These are phyloP conservation scores for Oryza coarctata DNA, from an alignment of 176 grass and related monocot species.

Conservation along the genomic window DNA sequence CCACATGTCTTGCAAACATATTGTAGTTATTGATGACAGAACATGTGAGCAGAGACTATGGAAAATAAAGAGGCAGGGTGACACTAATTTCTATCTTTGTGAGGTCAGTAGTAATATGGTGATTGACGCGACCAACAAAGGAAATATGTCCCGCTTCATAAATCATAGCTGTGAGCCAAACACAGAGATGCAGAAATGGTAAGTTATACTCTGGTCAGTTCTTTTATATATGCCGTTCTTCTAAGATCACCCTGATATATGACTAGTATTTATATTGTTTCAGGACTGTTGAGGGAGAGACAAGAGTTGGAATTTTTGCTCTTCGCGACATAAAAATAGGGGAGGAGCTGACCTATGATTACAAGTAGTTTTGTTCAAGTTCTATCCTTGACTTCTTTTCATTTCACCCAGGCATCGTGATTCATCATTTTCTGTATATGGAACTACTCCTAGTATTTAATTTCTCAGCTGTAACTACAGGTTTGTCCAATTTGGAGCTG, in stretches of 20 bases:
- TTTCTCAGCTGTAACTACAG: slow-evolving; percentile 45
- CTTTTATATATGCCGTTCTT: slow-evolving; percentile 34
- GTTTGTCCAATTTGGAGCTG: slow-evolving; percentile 94
- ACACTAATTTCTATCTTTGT: slow-evolving; percentile 92
- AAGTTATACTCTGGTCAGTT: slow-evolving; percentile 33
- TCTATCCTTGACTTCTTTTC: not conserved
- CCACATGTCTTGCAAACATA: slow-evolving; percentile 26
- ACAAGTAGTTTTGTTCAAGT: slow-evolving; percentile 66
- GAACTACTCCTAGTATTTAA: slow-evolving; percentile 28
- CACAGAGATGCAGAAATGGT: slow-evolving; percentile 99
- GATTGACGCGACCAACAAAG: slow-evolving; percentile 94
- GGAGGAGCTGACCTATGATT: slow-evolving; percentile 93
- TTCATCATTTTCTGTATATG: slow-evolving; percentile 25
- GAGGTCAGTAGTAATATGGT: slow-evolving; percentile 95
- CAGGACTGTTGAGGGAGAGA: slow-evolving; percentile 91
- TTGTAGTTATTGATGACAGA: slow-evolving; percentile 90
- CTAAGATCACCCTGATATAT: slow-evolving; percentile 16
- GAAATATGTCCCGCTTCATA: slow-evolving; percentile 95
- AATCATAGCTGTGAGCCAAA: slow-evolving; percentile 99
- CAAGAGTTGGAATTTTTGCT: slow-evolving; percentile 93
- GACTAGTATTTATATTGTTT: slow-evolving; percentile 41
- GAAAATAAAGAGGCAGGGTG: slow-evolving; percentile 79
- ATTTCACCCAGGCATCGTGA: not conserved
- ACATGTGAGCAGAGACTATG: slow-evolving; percentile 92
- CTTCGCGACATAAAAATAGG: slow-evolving; percentile 76